Conservation (phyloP, 73 alveolate genomes). For the Paramecium primaurelia region DNA sequence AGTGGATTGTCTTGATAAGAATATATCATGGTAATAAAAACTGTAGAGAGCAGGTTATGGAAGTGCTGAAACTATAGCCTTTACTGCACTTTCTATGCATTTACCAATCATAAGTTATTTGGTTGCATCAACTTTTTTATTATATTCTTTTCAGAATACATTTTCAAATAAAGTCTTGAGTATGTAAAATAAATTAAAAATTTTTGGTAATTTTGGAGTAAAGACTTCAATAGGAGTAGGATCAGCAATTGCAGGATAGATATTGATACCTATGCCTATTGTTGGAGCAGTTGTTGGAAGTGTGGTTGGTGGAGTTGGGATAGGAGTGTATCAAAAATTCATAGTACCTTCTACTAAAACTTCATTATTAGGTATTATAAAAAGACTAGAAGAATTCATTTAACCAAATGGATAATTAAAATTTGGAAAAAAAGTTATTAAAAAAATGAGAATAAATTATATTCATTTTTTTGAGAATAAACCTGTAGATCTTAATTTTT, state of each 20-base stretch:
- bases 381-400: neutral
- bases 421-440: neutral
- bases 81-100: conserved; percentile 27
- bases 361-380: neutral
- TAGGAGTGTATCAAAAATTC: neutral
- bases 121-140: neutral
- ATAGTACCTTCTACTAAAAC: neutral
- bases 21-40: conserved; percentile 23
- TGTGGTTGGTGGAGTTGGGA: conserved; percentile 45
- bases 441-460: neutral
- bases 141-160: neutral
- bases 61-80: conserved; percentile 38
- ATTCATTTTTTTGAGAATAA: neutral
- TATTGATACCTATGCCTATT: conserved; percentile 31
- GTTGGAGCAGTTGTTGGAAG: conserved; percentile 32
- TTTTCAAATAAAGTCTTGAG: conserved; percentile 10
- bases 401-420: neutral
- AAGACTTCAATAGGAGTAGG: conserved; percentile 42
- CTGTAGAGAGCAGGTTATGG: conserved; percentile 37
- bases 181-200: conserved; percentile 8
- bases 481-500: neutral
- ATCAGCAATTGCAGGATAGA: conserved; percentile 39
- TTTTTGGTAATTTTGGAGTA: conserved; percentile 7
- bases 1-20: conserved; percentile 33
- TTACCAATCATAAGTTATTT: conserved; percentile 6